These are phyloP conservation scores for Leccinum griseonigrum DNA, from an alignment of 1,284 basidiomycete species.

Conservation along the genomic window DNA sequence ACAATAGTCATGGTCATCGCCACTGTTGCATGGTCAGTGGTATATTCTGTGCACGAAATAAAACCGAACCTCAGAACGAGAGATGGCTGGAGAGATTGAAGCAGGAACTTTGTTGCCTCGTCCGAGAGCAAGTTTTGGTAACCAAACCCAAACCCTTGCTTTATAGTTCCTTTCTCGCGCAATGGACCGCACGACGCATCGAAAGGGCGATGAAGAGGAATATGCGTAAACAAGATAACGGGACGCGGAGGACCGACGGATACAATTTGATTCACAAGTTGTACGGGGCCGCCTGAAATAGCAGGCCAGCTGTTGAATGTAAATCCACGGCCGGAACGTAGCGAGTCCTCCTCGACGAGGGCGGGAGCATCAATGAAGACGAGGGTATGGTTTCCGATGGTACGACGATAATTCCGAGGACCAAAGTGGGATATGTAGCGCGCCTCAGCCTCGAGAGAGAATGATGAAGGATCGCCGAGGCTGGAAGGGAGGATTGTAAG, in stretches of 20 bases:
- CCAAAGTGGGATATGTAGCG: conserved; percentile 59
- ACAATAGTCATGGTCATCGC: conserved; percentile 89
- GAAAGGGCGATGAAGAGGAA: conserved; percentile 75
- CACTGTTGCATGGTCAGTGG: conserved; percentile 43
- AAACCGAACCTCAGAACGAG: conserved; percentile 67
- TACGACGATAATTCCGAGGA: conserved; percentile 47
- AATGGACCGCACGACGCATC: conserved; percentile 70
- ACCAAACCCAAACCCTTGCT: conserved; percentile 72
- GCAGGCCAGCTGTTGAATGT: conserved; percentile 62
- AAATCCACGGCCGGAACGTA: conserved; percentile 51
- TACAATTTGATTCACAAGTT: conserved; percentile 66
- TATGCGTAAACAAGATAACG: conserved; percentile 75
- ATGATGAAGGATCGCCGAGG: conserved; percentile 51
- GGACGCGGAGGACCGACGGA: conserved; percentile 41
- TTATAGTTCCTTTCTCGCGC: conserved; percentile 71
- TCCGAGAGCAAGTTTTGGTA: conserved; percentile 82
- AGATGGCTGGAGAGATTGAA: conserved; percentile 62
- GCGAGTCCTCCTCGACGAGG: conserved; percentile 75
- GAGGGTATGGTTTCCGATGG: conserved; percentile 66
- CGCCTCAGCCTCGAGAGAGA: conserved; percentile 50
- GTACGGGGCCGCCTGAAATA: conserved; percentile 59
- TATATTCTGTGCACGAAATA: not conserved
- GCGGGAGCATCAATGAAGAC: conserved; percentile 70
- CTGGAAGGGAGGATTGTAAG: conserved; percentile 16
- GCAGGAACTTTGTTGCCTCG: conserved; percentile 67